Percentiles rank a stretch among this genome's conserved stretches.
Conservation (phyloP, 306 rosid species). For the Citrullus colocynthis region DNA sequence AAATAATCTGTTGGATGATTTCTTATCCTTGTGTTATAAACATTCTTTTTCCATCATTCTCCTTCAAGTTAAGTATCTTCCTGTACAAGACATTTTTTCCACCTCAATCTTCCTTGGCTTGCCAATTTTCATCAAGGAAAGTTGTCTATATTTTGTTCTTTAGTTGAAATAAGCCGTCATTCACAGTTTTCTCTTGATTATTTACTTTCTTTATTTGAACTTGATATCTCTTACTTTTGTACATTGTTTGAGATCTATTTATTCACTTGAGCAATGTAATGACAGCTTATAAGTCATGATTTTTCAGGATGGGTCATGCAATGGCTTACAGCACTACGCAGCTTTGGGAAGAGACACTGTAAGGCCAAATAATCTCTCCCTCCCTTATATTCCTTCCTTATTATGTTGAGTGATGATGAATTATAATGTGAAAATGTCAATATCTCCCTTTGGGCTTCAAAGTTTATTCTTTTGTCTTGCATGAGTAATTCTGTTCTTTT, state of each 20-base stretch:
- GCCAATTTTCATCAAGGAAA: neutral
- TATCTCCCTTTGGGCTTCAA: neutral
- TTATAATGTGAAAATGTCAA: neutral
- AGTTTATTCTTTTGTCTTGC: neutral
- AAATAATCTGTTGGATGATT: neutral
- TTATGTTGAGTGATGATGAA: neutral
- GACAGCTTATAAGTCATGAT: slow-evolving; percentile 5
- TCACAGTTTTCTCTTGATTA: neutral
- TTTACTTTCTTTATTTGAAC: neutral
- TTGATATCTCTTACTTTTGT: neutral
- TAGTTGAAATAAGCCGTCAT: neutral
- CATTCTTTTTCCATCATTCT: neutral
- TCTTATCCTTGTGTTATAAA: neutral
- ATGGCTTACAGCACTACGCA: slow-evolving; percentile 89
- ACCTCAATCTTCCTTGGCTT: neutral
- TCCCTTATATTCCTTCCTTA: neutral
- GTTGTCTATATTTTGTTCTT: neutral
- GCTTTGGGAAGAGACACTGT: slow-evolving; percentile 77
- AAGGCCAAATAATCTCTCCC: slow-evolving; percentile 19
- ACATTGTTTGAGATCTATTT: neutral
- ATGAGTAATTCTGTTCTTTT: neutral
- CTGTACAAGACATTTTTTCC: neutral
- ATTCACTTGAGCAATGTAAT: slow-evolving; percentile 1
- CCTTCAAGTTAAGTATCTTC: neutral
- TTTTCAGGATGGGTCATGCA: slow-evolving; percentile 84